Percentiles rank a stretch among this genome's conserved stretches.
These are phyloP conservation scores for Pelargonium australe DNA, from an alignment of 441 rosid species.

Conservation along the genomic window DNA sequence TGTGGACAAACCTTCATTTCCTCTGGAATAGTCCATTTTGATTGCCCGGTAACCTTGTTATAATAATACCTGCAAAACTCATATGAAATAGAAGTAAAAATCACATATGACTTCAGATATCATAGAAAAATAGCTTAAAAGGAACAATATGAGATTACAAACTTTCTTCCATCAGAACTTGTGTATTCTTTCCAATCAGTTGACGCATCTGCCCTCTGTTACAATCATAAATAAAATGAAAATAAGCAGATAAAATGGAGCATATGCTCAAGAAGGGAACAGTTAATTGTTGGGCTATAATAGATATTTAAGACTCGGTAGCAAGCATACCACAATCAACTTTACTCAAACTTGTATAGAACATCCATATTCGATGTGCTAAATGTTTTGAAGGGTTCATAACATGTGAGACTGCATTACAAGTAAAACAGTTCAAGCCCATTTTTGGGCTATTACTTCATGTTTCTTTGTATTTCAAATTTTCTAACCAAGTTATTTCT, in stretches of 20 bases:
- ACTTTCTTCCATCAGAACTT: conserved; percentile 70
- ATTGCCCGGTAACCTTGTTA: conserved; percentile 63
- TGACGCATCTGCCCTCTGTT: conserved; percentile 69
- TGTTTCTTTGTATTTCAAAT: background rate
- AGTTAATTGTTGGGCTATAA: conserved; percentile 8
- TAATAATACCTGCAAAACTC: conserved; percentile 50
- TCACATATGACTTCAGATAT: conserved; percentile 18
- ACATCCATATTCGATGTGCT: background rate
- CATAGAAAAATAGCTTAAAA: conserved; percentile 11
- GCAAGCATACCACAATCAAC: conserved; percentile 7
- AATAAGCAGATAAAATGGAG: conserved; percentile 18
- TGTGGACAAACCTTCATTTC: conserved; percentile 51
- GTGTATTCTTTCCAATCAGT: conserved; percentile 72
- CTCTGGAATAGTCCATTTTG: conserved; percentile 64
- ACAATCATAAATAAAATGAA: conserved; percentile 21
- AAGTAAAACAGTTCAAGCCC: background rate
- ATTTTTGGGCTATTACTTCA: background rate
- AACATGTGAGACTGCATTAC: background rate
- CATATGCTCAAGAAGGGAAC: conserved; percentile 8
- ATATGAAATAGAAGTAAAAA: conserved; percentile 22
- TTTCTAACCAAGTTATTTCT: background rate
- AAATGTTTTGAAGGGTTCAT: background rate
- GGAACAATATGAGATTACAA: conserved; percentile 26
- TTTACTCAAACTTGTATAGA: background rate
- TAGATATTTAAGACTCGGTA: conserved; percentile 4